Evolutionary conservation across 306 rosid genomes (phyloP), one percentile per base, ranked within the genome.

Genomic region (Quercus glauca): DNA sequence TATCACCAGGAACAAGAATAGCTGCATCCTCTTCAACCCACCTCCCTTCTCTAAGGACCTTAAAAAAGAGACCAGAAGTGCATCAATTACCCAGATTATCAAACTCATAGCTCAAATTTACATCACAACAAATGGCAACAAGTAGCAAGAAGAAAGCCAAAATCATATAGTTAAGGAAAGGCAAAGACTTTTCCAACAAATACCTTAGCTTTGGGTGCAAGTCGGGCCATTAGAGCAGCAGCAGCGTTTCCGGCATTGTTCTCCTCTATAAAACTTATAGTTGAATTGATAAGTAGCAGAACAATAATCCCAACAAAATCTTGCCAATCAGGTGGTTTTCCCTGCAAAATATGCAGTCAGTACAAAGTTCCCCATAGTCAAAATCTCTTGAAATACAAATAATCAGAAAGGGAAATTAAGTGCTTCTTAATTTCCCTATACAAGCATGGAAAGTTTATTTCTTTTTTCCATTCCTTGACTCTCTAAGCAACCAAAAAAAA

Each of bases 231-330:
- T 71, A 93, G 93, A 64, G 98, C 89, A 0, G 93, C 98, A 1
- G 97, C 97, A 41, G 97, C 97, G 70, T 91, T 93, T 23, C 97
- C 98, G 21, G 97, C 98, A 82, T 91, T 93, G 90, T 91, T 92
- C 89, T 92, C 97, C 88, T 92, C 95, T 53, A 90, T 89, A 78
- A 89, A 92, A 81, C 97, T 92, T 76, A 92, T 92, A 31, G 95
- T 92, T 41, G 97, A 92, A 76, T 92, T 92, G 85, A 92, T 90
- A 19, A 92, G 0, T 8, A 92, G 89, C 73, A 92, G 88, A 31
- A 89, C 73, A 55, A 83, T 88, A 78, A 92, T 90, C 70, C 97
- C 97, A 71, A 89, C 87, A 77, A 90, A 92, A 78, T 92, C 95
- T 89, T 92, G 95, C 97, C 97, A 92, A 73, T 92, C 95, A 14